These are phyloP conservation scores for Penicillium sp. DNA, from an alignment of 2,329 filamentous ascomycete species.

Conservation along the genomic window DNA sequence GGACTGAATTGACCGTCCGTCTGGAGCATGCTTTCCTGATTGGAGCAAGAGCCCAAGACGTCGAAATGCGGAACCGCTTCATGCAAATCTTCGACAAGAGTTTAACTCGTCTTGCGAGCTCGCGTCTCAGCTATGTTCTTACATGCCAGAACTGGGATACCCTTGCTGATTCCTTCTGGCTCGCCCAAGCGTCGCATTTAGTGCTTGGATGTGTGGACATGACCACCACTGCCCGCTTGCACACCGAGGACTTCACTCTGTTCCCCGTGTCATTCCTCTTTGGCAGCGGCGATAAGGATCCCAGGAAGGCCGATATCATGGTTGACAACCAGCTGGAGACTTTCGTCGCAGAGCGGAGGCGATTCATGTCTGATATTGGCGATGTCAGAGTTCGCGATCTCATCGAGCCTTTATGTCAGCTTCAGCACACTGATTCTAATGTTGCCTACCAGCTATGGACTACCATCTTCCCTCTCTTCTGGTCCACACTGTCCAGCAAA, in stretches of 20 bases:
- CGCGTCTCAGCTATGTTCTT: constrained; percentile 84
- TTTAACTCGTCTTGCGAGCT: constrained; percentile 86
- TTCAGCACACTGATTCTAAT: constrained; percentile 83
- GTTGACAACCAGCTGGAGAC: constrained; percentile 78
- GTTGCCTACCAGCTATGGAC: constrained; percentile 90
- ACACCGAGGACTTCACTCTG: constrained; percentile 79
- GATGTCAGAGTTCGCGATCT: constrained; percentile 87
- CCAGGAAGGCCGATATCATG: constrained; percentile 63
- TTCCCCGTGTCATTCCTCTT: constrained; percentile 73
- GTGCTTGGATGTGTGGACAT: constrained; percentile 89
- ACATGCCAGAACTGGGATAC: constrained; percentile 96
- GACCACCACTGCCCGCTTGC: constrained; percentile 73
- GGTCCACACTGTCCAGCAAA: constrained; percentile 83
- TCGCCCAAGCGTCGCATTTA: constrained; percentile 90
- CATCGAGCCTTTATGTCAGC: constrained; percentile 82
- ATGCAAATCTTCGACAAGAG: constrained; percentile 95
- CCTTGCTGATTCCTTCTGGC: constrained; percentile 91
- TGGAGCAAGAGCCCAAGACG: constrained; percentile 86
- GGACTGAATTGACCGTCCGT: constrained; percentile 91
- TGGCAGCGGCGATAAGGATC: constrained; percentile 70
- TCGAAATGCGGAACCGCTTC: constrained; percentile 96
- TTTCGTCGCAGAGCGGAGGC: constrained; percentile 73
- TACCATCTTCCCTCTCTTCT: constrained; percentile 85
- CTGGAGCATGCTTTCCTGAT: constrained; percentile 99
- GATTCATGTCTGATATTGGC: constrained; percentile 79